Conservation (phyloP, 2,329 filamentous ascomycete species). For the Venturia oleaginea region DNA sequence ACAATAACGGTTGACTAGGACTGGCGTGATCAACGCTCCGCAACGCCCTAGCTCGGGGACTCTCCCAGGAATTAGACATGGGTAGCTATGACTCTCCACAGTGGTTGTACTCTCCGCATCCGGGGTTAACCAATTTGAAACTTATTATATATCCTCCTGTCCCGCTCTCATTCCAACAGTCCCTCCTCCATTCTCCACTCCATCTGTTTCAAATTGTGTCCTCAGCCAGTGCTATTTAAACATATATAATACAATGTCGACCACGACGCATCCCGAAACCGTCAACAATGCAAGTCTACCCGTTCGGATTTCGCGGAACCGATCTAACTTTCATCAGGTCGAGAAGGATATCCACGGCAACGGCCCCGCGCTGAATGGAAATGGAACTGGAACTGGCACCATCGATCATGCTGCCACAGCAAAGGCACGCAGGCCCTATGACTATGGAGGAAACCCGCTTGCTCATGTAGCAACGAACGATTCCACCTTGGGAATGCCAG, state of each 20-base stretch:
- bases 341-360: constrained; percentile 6
- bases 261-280: neutral
- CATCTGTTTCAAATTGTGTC: neutral
- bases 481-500: constrained; percentile 34
- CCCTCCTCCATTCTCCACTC: neutral
- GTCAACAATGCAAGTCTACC: neutral
- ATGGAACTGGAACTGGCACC: neutral
- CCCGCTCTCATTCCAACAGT: neutral
- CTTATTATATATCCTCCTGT: neutral
- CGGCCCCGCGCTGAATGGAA: neutral
- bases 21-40: neutral
- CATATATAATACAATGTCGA: neutral
- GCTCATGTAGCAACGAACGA: constrained; percentile 42
- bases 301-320: too few relatives aligned
- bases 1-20: neutral
- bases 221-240: neutral
- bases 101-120: neutral
- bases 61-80: neutral
- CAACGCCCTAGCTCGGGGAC: neutral
- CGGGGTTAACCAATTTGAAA: neutral
- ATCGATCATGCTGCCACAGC: neutral
- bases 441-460: constrained; percentile 36
- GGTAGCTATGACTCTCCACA: neutral
- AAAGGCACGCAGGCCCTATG: neutral
- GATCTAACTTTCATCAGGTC: neutral